A percentile compares a stretch with the other conserved stretches of the same genome.
These are phyloP conservation scores for Calocybe gangraenosa DNA, from an alignment of 768 basidiomycete species.

Conservation along the genomic window DNA sequence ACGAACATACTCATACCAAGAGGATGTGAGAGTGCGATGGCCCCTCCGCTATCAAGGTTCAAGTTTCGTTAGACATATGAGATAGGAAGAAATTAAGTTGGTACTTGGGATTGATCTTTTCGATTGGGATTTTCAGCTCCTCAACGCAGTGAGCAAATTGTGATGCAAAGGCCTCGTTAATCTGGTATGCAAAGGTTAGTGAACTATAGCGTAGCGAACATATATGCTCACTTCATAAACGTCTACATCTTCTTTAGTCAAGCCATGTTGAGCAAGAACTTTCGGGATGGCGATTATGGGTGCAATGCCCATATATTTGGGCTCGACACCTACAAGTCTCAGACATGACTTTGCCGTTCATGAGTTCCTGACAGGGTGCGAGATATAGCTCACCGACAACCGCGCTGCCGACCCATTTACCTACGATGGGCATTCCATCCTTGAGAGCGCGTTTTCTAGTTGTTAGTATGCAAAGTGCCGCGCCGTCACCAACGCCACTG, in stretches of 20 bases:
- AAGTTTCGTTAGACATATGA: slow-evolving; percentile 1
- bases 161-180: slow-evolving; percentile 90
- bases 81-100: slow-evolving; percentile 3
- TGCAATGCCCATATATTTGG: slow-evolving; percentile 73
- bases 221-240: slow-evolving; percentile 59
- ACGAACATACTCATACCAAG: slow-evolving; percentile 74
- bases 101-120: slow-evolving; percentile 85
- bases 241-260: slow-evolving; percentile 71
- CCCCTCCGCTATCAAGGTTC: slow-evolving; percentile 76
- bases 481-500: slow-evolving; percentile 90
- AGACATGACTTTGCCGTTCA: background rate
- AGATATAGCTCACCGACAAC: slow-evolving; percentile 16
- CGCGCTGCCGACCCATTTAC: slow-evolving; percentile 49
- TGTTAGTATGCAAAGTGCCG: slow-evolving; percentile 44
- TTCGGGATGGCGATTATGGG: slow-evolving; percentile 73
- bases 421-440: slow-evolving; percentile 57
- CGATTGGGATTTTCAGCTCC: slow-evolving; percentile 66
- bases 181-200: slow-evolving; percentile 34
- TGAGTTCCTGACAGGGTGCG: background rate
- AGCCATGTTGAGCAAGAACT: slow-evolving; percentile 53
- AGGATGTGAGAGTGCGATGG: slow-evolving; percentile 81
- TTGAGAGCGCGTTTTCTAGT: slow-evolving; percentile 46
- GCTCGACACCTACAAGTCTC: slow-evolving; percentile 56
- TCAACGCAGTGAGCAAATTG: slow-evolving; percentile 94
- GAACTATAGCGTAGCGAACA: background rate